Evolutionary conservation across 1,139 yeast genomes (phyloP).

Genomic region (Hansenula sp.): DNA sequence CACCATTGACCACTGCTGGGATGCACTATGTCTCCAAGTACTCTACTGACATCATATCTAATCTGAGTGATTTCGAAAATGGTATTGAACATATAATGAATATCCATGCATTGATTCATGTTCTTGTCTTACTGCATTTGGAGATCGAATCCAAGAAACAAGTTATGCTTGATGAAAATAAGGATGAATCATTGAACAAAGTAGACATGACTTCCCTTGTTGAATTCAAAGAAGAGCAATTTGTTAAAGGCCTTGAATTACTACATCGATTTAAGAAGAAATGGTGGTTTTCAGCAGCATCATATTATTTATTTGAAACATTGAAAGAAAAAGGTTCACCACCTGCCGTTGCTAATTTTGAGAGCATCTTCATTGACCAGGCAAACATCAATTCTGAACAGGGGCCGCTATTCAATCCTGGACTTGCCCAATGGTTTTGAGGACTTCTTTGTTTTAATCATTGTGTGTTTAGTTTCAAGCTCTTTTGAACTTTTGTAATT

Average conservation of each 20-base stretch:
- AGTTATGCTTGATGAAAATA: constrained; percentile 1
- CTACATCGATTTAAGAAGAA: constrained; percentile 1
- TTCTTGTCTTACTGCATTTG: constrained; percentile 7
- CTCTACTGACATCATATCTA: constrained; percentile 1
- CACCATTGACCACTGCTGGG: constrained; percentile 8
- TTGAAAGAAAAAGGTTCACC: background rate
- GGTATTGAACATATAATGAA: constrained; percentile 7
- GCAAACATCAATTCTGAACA: background rate
- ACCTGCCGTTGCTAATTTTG: background rate
- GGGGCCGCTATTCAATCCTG: background rate
- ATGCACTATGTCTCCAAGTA: constrained; percentile 7
- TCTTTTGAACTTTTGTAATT: no score
- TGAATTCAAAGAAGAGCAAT: constrained; percentile 1
- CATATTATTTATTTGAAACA: constrained; percentile 3
- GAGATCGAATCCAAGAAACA: constrained; percentile 4
- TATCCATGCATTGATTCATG: constrained; percentile 8
- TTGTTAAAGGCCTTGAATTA: constrained; percentile 3
- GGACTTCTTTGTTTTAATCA: no score
- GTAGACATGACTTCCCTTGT: background rate
- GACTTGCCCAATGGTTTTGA: background rate
- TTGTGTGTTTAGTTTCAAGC: no score
- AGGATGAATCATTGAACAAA: background rate
- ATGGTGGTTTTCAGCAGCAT: constrained; percentile 12
- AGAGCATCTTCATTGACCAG: background rate
- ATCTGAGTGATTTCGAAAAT: background rate